A percentile compares a stretch with the other conserved stretches of the same genome.
Conservation (phyloP, 257 asterid species). For the Solanum paucissectum region DNA sequence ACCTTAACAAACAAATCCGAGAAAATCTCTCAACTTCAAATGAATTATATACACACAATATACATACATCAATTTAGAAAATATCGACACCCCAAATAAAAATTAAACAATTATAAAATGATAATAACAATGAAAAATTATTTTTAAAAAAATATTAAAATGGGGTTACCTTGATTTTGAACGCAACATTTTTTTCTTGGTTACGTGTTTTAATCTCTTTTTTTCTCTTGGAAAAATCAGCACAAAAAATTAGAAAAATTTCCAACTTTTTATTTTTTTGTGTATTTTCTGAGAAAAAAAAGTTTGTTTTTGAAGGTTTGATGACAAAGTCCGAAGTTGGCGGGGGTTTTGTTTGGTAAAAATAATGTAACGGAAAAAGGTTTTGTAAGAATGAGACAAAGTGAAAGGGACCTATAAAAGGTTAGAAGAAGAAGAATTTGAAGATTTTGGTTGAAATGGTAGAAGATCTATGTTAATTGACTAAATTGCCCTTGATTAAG, state of each 20-base stretch:
- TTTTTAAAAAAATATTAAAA: background rate
- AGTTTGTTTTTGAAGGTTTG: background rate
- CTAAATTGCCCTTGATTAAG: background rate
- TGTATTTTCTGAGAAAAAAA: background rate
- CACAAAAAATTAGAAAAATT: background rate
- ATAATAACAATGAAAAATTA: background rate
- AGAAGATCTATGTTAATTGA: background rate
- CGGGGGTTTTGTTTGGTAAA: slow-evolving; percentile 23
- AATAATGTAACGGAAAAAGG: background rate
- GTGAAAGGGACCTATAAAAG: background rate
- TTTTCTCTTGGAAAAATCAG: background rate
- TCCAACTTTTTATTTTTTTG: too few species aligned
- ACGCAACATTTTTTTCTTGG: background rate
- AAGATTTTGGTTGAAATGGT: background rate
- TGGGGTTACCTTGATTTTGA: slow-evolving; percentile 7
- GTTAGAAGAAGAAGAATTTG: background rate
- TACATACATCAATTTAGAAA: background rate
- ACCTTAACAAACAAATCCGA: background rate
- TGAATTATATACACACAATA: background rate
- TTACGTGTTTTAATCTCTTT: background rate
- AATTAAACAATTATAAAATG: background rate
- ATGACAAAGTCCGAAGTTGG: slow-evolving; percentile 44
- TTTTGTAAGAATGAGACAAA: slow-evolving; percentile 2
- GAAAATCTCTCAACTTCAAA: background rate
- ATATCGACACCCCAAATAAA: background rate